These are phyloP conservation scores for Ustilaginoidea virens DNA, from an alignment of 2,329 filamentous ascomycete species.

Conservation along the genomic window DNA sequence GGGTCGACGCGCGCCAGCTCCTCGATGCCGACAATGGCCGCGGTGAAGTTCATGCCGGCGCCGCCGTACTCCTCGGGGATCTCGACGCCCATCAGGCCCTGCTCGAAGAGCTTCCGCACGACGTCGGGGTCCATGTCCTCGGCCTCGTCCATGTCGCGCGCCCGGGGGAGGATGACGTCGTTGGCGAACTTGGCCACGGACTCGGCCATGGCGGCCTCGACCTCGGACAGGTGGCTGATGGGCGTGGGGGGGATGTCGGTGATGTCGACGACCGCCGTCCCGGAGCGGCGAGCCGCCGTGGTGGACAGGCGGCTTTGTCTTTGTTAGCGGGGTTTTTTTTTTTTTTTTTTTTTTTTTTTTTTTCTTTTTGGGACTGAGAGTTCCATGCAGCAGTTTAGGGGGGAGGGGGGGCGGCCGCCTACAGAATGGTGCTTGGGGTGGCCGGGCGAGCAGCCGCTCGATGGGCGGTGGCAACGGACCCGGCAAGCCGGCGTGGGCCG, in stretches of 20 bases:
- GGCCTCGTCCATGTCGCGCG: constrained; percentile 93
- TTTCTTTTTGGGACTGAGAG: too few relatives aligned
- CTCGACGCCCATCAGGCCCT: constrained; percentile 93
- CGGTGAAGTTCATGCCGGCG: constrained; percentile 96
- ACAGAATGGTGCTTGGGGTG: constrained; percentile 9
- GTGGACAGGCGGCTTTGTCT: constrained; percentile 48
- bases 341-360: too few relatives aligned
- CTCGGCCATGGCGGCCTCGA: constrained; percentile 78
- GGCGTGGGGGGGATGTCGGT: constrained; percentile 74
- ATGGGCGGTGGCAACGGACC: constrained; percentile 12
- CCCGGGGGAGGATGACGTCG: constrained; percentile 78
- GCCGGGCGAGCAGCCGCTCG: constrained; percentile 1
- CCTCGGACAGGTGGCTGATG: constrained; percentile 83
- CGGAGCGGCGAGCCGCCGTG: constrained; percentile 35
- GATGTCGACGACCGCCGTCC: constrained; percentile 35
- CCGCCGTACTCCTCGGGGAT: constrained; percentile 96
- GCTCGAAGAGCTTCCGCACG: constrained; percentile 90
- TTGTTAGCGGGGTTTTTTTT: too few relatives aligned
- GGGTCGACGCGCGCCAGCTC: constrained; percentile 90
- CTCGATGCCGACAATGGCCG: constrained; percentile 92
- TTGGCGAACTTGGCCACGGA: constrained; percentile 81
- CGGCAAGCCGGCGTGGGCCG: constrained; percentile 22
- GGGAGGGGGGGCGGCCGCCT: too few relatives aligned
- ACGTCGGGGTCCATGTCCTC: constrained; percentile 82
- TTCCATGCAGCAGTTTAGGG: too few relatives aligned